Conservation (phyloP, 495 filamentous ascomycete species). For the Chaetomium cochliodes region DNA sequence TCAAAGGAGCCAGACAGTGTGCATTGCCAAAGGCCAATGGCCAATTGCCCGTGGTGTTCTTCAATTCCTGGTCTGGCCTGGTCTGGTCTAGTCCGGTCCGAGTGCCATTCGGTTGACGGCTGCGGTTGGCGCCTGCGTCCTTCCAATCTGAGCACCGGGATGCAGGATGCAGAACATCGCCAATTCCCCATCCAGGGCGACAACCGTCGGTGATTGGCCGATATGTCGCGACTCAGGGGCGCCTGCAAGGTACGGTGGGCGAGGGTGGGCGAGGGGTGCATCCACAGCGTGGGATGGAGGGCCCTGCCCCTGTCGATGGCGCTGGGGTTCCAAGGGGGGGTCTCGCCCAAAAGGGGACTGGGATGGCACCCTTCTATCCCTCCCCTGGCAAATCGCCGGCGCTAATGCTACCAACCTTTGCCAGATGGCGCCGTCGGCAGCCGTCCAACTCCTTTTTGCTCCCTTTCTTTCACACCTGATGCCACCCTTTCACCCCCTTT, state of each 20-base stretch:
- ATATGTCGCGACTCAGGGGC: not conserved
- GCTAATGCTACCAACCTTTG: slow-evolving; percentile 7
- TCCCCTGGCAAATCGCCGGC: slow-evolving; percentile 14
- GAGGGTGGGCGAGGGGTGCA: not conserved
- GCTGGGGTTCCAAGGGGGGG: too few relatives aligned
- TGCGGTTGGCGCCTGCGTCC: not conserved
- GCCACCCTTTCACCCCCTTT: slow-evolving; percentile 6
- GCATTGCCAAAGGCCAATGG: too few relatives aligned
- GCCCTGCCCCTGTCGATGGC: not conserved
- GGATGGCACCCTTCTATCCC: not conserved
- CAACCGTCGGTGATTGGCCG: not conserved
- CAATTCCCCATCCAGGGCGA: not conserved
- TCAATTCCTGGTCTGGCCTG: too few relatives aligned
- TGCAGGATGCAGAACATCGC: slow-evolving; percentile 13
- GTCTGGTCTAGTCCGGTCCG: too few relatives aligned
- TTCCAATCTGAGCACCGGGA: slow-evolving; percentile 13
- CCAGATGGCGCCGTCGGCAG: slow-evolving; percentile 6
- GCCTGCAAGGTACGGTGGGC: slow-evolving; percentile 7
- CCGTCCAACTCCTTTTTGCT: slow-evolving; percentile 12
- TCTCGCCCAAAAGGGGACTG: not conserved
- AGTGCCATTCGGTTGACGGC: slow-evolving; percentile 6
- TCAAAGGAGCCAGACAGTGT: not conserved
- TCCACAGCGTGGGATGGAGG: not conserved
- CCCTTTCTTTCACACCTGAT: slow-evolving; percentile 3
- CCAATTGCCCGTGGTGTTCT: not conserved